These are phyloP conservation scores for Stylonectria norvegica DNA, from an alignment of 2,329 filamentous ascomycete species.

Conservation along the genomic window DNA sequence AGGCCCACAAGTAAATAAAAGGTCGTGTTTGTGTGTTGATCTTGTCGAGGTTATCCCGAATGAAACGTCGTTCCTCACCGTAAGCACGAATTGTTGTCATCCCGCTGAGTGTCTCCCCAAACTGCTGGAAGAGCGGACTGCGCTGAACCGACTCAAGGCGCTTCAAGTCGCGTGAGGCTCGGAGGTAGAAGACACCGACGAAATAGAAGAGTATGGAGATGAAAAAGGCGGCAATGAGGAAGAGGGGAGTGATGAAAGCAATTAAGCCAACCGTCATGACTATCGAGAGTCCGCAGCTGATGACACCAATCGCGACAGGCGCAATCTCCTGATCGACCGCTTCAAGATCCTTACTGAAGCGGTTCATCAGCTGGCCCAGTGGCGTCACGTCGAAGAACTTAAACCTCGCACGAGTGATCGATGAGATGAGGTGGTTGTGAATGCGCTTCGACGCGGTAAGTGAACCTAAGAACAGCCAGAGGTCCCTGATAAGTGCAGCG, in stretches of 20 bases:
- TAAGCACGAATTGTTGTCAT: slow-evolving; percentile 98
- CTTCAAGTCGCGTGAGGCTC: slow-evolving; percentile 92
- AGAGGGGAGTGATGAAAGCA: slow-evolving; percentile 81
- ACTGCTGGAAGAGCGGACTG: slow-evolving; percentile 95
- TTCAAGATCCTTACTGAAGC: slow-evolving; percentile 97
- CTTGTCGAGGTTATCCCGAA: slow-evolving; percentile 81
- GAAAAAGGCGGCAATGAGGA: slow-evolving; percentile 81
- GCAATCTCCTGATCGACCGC: slow-evolving; percentile 94
- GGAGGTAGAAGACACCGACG: slow-evolving; percentile 84
- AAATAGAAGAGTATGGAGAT: slow-evolving; percentile 80
- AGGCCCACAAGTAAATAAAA: slow-evolving; percentile 94
- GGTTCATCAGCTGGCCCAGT: slow-evolving; percentile 93
- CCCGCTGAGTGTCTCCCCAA: slow-evolving; percentile 89
- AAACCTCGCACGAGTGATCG: slow-evolving; percentile 86
- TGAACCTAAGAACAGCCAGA: slow-evolving; percentile 89
- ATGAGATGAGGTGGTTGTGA: slow-evolving; percentile 72
- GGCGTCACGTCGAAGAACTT: slow-evolving; percentile 97
- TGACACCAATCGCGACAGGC: slow-evolving; percentile 76
- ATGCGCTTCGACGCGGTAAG: slow-evolving; percentile 82
- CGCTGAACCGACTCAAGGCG: slow-evolving; percentile 89
- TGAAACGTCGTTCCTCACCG: slow-evolving; percentile 88
- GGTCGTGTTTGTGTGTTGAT: slow-evolving; percentile 91
- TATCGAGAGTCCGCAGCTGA: slow-evolving; percentile 63
- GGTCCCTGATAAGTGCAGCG: slow-evolving; percentile 78
- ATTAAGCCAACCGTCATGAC: slow-evolving; percentile 86